phyloP scores from a whole-genome alignment of 768 basidiomycete genomes.

The Gautieria morchelliformis region DNA sequence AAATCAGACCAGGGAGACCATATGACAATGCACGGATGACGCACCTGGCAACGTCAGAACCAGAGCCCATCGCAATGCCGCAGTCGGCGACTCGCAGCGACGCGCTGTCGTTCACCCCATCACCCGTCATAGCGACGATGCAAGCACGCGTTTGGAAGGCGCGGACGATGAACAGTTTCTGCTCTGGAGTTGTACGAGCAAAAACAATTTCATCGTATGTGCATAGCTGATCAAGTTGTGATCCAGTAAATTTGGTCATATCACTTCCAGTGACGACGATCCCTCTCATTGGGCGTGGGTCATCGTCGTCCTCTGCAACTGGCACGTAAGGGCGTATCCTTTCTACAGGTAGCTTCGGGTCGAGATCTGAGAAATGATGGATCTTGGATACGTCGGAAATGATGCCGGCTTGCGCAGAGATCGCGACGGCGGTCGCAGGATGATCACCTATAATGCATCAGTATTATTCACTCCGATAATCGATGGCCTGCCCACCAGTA shows the following conservation, averaged over 20 bases:
- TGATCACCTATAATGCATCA: slow-evolving; percentile 35
- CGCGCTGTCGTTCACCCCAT: slow-evolving; percentile 55
- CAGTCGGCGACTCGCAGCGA: slow-evolving; percentile 52
- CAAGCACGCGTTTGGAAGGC: slow-evolving; percentile 41
- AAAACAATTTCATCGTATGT: slow-evolving; percentile 45
- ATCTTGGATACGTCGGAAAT: slow-evolving; percentile 29
- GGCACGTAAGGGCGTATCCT: slow-evolving; percentile 6
- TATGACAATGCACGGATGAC: slow-evolving; percentile 10
- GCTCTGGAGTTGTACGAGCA: slow-evolving; percentile 53
- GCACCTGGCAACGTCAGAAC: slow-evolving; percentile 38
- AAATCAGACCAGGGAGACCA: not conserved
- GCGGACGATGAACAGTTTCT: slow-evolving; percentile 57
- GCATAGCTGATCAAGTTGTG: slow-evolving; percentile 23
- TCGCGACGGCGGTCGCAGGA: slow-evolving; percentile 50
- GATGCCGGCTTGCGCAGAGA: slow-evolving; percentile 54
- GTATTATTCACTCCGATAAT: not conserved
- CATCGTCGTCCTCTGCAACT: slow-evolving; percentile 21
- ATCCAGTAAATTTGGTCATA: slow-evolving; percentile 24
- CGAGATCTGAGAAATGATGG: slow-evolving; percentile 30
- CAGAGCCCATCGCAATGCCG: slow-evolving; percentile 50
- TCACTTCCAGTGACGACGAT: slow-evolving; percentile 36
- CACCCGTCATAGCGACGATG: slow-evolving; percentile 56
- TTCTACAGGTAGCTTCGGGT: slow-evolving; percentile 17
- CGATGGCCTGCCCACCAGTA: slow-evolving; percentile 27
- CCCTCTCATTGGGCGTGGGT: slow-evolving; percentile 21